These are phyloP conservation scores for Epichloe gansuensis DNA, from an alignment of 2,329 filamentous ascomycete species.

Conservation along the genomic window DNA sequence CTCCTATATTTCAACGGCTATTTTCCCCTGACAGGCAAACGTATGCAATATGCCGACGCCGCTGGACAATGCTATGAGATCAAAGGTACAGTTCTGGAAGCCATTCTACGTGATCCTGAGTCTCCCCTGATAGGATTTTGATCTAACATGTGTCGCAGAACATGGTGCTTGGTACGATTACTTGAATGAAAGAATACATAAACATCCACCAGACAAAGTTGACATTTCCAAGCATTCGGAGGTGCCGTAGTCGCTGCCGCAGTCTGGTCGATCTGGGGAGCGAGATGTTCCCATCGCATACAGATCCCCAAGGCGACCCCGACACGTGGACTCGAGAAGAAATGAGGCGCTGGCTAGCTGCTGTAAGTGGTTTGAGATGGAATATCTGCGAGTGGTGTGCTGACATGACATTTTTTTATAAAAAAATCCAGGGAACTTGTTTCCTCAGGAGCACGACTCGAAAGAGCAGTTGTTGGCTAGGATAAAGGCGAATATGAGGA, in stretches of 20 bases:
- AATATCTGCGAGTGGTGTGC: not conserved
- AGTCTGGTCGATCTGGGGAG: conserved; percentile 72
- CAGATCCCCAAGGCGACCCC: conserved; percentile 67
- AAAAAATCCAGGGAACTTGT: conserved; percentile 29
- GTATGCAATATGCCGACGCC: conserved; percentile 48
- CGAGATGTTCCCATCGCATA: conserved; percentile 65
- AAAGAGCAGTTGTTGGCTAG: conserved; percentile 35
- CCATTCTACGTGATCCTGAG: no score
- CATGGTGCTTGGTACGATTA: conserved; percentile 51
- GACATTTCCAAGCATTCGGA: conserved; percentile 51
- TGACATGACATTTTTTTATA: not conserved
- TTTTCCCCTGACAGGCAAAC: conserved; percentile 11
- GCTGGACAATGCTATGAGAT: conserved; percentile 56
- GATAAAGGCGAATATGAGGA: conserved; percentile 35
- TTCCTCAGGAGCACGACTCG: conserved; percentile 30
- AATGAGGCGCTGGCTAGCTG: conserved; percentile 66
- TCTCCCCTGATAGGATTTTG: not conserved
- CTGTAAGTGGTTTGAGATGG: conserved; percentile 41
- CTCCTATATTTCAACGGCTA: no score
- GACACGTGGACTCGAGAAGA: conserved; percentile 67
- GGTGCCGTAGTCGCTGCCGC: conserved; percentile 72
- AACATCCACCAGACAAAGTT: not conserved
- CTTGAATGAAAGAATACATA: not conserved
- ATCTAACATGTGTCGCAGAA: conserved; percentile 36
- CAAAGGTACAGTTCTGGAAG: conserved; percentile 39